Evolutionary conservation across 2,329 filamentous ascomycete genomes (phyloP), one percentile per base, ranked within the genome.

Genomic region (Hymenoscyphus occultus): DNA sequence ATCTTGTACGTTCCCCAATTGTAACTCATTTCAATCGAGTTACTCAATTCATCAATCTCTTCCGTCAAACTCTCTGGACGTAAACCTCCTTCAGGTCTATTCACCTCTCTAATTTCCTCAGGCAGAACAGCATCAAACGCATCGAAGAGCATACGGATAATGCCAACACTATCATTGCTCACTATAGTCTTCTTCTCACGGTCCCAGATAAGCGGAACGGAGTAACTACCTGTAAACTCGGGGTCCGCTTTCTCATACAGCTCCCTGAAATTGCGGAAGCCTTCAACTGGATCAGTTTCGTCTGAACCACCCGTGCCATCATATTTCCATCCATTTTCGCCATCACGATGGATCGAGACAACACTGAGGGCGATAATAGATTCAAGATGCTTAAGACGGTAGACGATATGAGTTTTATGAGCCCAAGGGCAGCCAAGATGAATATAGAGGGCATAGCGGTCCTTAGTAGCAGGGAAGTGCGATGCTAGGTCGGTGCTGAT

Each of bases 361-460:
- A 71, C 67, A 1, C 70, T 71, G 51, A 71, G 40, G 28, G 83
- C 81, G 70, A 99, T 88, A 69, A 94, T 83, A 64, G 95, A 89
- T 71, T 97, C 91, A 0, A 99, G 83, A 0, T 93, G 94, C 81
- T 98, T 98, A 73, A 98, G 84, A 76, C 92, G 90, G 65, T 93
- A 85, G 4, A 91, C 90, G 71, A 98, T 96, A 71, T 97, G 83
- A 0, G 91, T 90, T 48, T 95, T 88, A 74, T 92, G 92, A 12
- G 94, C 72, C 51, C 16, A 39, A 10, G 58, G 19, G 16, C 28
- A n/a, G 16, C 22, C 77, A 86, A 89, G 7, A 88, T 88, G 93
- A 4, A 88, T 88, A 76, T 90, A 98, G 72, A 99, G 85, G 78
- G 98, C 94, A 77, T 98, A 98, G 64, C 95, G 85, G 61, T 85